Evolutionary conservation across 768 basidiomycete genomes (phyloP).

Genomic region (Mrakia gelida): DNA sequence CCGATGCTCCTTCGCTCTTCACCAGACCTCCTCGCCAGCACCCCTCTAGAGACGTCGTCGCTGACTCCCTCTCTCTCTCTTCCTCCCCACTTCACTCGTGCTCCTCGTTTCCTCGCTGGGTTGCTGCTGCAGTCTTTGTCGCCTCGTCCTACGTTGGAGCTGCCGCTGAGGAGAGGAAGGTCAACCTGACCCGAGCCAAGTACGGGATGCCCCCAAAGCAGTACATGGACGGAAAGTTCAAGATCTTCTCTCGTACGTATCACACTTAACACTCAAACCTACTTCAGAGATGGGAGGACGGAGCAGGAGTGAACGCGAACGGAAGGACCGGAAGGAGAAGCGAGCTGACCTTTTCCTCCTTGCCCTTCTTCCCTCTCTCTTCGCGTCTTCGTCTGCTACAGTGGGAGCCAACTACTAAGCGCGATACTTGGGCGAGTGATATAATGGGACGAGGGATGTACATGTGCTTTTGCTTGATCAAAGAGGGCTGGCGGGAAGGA

Average conservation of each 20-base stretch:
- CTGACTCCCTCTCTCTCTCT: not conserved
- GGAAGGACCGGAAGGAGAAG: too few relatives aligned
- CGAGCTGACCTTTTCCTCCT: not conserved
- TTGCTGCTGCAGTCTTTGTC: not conserved
- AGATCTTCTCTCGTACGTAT: slow-evolving; percentile 10
- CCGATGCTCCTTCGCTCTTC: not conserved
- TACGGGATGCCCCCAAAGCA: slow-evolving; percentile 6
- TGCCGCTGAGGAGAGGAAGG: slow-evolving; percentile 7
- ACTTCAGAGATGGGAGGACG: too few relatives aligned
- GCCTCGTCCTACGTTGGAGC: not conserved
- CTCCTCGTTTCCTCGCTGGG: not conserved
- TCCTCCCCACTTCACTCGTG: too few relatives aligned
- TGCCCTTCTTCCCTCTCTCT: too few relatives aligned
- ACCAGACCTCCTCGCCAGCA: not conserved
- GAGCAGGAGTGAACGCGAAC: not conserved
- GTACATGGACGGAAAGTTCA: slow-evolving; percentile 22
- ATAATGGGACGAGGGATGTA: too few relatives aligned
- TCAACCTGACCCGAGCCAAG: slow-evolving; percentile 12
- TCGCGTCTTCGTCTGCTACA: too few relatives aligned
- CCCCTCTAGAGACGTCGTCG: not conserved
- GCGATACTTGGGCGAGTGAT: too few relatives aligned
- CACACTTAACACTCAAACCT: too few relatives aligned
- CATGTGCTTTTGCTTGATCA: not conserved
- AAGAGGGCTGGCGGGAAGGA: not conserved
- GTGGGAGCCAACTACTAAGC: too few relatives aligned